Base-by-base conservation (phyloP, 2,329 filamentous ascomycete genomes). In the Microsporum audouinii region DNA sequence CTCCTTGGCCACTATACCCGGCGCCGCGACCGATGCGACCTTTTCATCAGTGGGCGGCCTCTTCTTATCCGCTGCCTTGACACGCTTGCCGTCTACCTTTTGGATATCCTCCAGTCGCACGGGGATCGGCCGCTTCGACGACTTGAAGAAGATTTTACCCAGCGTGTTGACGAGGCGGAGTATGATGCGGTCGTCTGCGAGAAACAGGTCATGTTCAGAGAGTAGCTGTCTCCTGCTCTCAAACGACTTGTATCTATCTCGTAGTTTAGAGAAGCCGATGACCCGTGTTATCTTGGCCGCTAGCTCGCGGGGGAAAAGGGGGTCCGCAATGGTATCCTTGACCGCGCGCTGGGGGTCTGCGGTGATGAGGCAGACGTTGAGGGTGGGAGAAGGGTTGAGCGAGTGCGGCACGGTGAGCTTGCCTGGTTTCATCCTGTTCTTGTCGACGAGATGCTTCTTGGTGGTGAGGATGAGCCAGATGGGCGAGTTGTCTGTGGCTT, bases 131-230 rank as follows among this genome's bases (percentile, higher is more conserved):
- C 92, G 83, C 81, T 97, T 97, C 65, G 77, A 77, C 14, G 87
- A 89, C 78, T 91, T 88, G 82, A 94, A 97, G 75, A 99, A 97
- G 1, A 87, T 87, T 79, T 96, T 97, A 68, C 92, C 94, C 10
- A 99, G 84, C 2, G 86, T 79, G 65, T 84, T 82, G 61, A 91
- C 89, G 63, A 97, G 81, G 63, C 82, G 79, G 62, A 82, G 83
- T 64, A 85, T 77, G 60, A 99, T 88, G 57, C 94, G 82, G 71
- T 96, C 89, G 73, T 99, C 94, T 59, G 88, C 92, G 61, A 99
- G 81, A 78, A 99, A 97, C 61, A 97, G 78, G 72, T 97, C 94
- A 75, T 96, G 90, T 74, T 96, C 89, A 51, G 84, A 79, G 64
- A 87, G 83, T 39, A 99, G 82, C 74, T 94, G 89, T 65, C 94